Evolutionary conservation across 495 filamentous ascomycete species (phyloP), one percentile per base, ranked within the genome.

Genomic region (Cercophora sp.): DNA sequence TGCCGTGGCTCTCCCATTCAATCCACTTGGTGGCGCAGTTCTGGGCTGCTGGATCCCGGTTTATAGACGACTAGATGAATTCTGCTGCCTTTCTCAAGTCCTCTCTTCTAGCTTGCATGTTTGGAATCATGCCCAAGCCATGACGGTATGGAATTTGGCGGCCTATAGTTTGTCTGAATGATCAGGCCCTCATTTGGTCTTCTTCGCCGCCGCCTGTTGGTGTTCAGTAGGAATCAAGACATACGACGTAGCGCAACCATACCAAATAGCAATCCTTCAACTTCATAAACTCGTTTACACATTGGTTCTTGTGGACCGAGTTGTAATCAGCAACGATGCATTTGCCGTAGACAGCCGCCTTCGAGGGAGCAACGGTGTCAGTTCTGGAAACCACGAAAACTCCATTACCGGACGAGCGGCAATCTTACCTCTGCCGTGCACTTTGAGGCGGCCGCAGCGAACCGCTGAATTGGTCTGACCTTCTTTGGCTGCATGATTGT

Each of bases 291-390:
- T 96, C 89, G 43, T 81, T 82, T 2, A 77, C 75, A 62, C 93
- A 99, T 75, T 92, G 90, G 66, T 96, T 89, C 59, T 95, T 95
- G 57, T 91, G 79, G 4, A 96, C 82, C 19, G 88, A 82, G 62
- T 91, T 91, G 70, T 94, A 97, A 65, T 99, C 92, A 8, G 81
- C 81, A 27, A 93, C 76, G 51, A 99, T 82, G 66, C 93, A 99
- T 77, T 91, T 91, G 45, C 93, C 93, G 61, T 97, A 99, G 13
- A 79, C 78, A 6, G 89, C 77, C 44, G 87, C 84, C 92, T 97
- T 59, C 53, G 50, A 48, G 34, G n/a, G n/a, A n/a, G n/a, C n/a
- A n/a, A n/a, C 41, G 9, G 2, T 36, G 31, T 58, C 20, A 35
- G 39, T 52, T 20, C 25, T 25, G 9, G 18, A 1, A 11, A 9